These are phyloP conservation scores for Trichophyton mentagrophytes DNA, from an alignment of 2,329 filamentous ascomycete genomes.

Conservation along the genomic window DNA sequence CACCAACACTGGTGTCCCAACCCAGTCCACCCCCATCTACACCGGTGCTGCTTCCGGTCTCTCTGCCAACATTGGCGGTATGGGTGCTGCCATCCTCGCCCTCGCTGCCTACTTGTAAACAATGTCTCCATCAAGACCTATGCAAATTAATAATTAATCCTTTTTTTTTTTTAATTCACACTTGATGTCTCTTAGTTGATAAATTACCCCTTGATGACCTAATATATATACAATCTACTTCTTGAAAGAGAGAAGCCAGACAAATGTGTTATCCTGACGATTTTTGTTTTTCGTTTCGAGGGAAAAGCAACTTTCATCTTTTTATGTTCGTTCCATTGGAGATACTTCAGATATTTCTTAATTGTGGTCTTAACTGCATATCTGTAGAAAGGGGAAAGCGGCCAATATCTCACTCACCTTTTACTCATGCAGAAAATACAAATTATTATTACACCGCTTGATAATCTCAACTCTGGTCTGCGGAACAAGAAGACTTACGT, in stretches of 20 bases:
- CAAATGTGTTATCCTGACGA: neutral
- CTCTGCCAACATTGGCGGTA: conserved; percentile 11
- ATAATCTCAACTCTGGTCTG: too few relatives aligned
- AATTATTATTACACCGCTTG: too few relatives aligned
- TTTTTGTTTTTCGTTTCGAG: neutral
- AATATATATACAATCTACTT: conserved; percentile 1
- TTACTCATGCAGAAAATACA: too few relatives aligned
- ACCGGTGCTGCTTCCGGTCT: conserved; percentile 12
- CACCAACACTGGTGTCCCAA: conserved; percentile 6
- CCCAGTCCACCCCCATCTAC: conserved; percentile 14
- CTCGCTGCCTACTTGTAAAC: conserved; percentile 34
- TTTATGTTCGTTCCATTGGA: too few relatives aligned
- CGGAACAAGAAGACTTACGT: too few relatives aligned
- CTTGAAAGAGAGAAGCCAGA: neutral
- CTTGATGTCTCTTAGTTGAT: neutral
- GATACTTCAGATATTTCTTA: too few relatives aligned
- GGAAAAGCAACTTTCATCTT: neutral
- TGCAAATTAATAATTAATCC: neutral
- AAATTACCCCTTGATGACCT: neutral
- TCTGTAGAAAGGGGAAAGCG: too few relatives aligned
- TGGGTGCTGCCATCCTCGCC: conserved; percentile 16
- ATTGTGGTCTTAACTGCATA: too few relatives aligned
- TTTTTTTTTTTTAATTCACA: neutral
- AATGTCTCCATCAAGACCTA: neutral
- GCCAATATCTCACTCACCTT: too few relatives aligned